phyloP scores from a whole-genome alignment of 2,329 filamentous ascomycete species.

The Daldinia sp. region DNA sequence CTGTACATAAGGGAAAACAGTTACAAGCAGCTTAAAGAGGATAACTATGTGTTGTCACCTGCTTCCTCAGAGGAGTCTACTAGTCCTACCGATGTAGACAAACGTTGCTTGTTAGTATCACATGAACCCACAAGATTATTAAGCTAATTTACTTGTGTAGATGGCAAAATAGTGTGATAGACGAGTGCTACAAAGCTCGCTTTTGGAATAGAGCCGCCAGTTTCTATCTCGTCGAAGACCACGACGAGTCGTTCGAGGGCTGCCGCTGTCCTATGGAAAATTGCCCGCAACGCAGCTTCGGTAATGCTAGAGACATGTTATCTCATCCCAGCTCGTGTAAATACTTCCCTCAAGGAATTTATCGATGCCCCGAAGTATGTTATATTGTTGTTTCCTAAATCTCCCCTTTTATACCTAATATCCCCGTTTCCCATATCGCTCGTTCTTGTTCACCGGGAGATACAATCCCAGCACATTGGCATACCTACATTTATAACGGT shows the following conservation, averaged over 20 bases:
- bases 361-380: conserved; percentile 25
- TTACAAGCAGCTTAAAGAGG: background rate
- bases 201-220: conserved; percentile 31
- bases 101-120: background rate
- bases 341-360: conserved; percentile 21
- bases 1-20: background rate
- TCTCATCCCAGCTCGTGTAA: conserved; percentile 35
- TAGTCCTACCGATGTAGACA: background rate
- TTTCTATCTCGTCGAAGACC: conserved; percentile 28
- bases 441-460: no score
- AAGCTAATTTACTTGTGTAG: background rate
- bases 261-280: conserved; percentile 30
- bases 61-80: background rate
- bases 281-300: conserved; percentile 26
- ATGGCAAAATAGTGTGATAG: conserved; percentile 9
- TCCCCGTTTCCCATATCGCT: no score
- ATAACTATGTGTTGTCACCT: background rate
- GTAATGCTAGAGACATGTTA: conserved; percentile 28
- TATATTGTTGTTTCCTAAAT: background rate
- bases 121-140: no score
- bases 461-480: no score
- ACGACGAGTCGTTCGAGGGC: background rate
- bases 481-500: no score
- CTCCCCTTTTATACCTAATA: no score
- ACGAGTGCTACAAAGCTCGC: conserved; percentile 35